A percentile compares a stretch with the other conserved stretches of the same genome.
Evolutionary conservation across 306 rosid genomes (phyloP).

Genomic region (Glycine latifolia): DNA sequence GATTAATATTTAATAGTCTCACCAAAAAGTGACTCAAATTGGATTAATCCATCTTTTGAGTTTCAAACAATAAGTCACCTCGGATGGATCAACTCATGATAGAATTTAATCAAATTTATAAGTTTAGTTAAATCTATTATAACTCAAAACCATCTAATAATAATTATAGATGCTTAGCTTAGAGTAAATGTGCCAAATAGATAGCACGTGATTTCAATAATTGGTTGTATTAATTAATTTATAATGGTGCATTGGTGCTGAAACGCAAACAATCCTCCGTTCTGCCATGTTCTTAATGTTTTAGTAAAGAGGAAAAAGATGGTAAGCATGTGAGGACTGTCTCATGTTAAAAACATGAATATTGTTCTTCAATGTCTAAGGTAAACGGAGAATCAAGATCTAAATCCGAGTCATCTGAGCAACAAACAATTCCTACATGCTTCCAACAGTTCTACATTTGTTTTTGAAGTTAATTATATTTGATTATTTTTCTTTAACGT

Average conservation of each 20-base stretch:
- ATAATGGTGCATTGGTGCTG: neutral
- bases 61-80: too few relatives aligned
- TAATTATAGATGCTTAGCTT: neutral
- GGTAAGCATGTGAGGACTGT: constrained; percentile 39
- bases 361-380: neutral
- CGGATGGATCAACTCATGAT: too few relatives aligned
- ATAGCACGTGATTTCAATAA: constrained; percentile 42
- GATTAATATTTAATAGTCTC: too few relatives aligned
- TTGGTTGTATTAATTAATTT: constrained; percentile 28
- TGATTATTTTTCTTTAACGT: too few relatives aligned
- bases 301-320: constrained; percentile 11
- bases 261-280: neutral
- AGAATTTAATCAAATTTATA: neutral
- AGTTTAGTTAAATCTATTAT: neutral
- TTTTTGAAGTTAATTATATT: too few relatives aligned
- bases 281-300: constrained; percentile 19
- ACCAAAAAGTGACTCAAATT: too few relatives aligned
- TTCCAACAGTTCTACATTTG: neutral
- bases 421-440: neutral
- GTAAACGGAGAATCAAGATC: constrained; percentile 19
- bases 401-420: neutral
- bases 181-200: constrained; percentile 25
- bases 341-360: constrained; percentile 4
- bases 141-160: neutral
- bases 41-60: too few relatives aligned